These are phyloP conservation scores for Termitomyces sp. DNA, from an alignment of 1,284 basidiomycete genomes.

Conservation along the genomic window DNA sequence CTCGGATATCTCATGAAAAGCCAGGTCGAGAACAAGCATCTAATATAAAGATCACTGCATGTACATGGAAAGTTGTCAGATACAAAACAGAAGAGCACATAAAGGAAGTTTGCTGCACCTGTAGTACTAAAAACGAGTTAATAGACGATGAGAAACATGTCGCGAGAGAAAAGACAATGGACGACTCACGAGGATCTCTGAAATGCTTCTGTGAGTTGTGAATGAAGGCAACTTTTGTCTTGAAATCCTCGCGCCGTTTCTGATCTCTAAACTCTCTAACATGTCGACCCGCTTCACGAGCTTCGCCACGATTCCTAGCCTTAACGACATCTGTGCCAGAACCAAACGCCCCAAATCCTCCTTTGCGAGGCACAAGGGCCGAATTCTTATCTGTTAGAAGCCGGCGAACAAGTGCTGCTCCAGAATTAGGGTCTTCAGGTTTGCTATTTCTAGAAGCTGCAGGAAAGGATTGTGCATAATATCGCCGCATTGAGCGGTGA, in stretches of 20 bases:
- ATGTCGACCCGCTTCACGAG: conserved; percentile 87
- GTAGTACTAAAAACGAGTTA: conserved; percentile 17
- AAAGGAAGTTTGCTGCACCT: conserved; percentile 10
- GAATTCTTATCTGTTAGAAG: conserved; percentile 78
- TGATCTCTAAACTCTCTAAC: conserved; percentile 84
- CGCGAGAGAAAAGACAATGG: not conserved
- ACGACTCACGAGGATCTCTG: conserved; percentile 54
- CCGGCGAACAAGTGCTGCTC: conserved; percentile 68
- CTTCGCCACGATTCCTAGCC: conserved; percentile 93
- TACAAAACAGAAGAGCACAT: not conserved
- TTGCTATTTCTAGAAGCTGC: conserved; percentile 33
- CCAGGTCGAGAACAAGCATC: not conserved
- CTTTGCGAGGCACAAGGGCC: conserved; percentile 77
- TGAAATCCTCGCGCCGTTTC: conserved; percentile 75
- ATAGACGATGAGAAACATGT: not conserved
- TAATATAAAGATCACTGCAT: conserved; percentile 3
- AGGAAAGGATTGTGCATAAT: conserved; percentile 83
- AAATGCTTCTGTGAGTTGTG: conserved; percentile 91
- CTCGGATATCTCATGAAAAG: not conserved
- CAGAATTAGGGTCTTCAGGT: conserved; percentile 61
- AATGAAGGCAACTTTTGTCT: conserved; percentile 72
- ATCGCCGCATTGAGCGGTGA: conserved; percentile 82
- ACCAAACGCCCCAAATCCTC: conserved; percentile 83
- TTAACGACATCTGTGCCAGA: conserved; percentile 77
- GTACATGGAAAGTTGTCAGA: not conserved